These are phyloP conservation scores for Orbilia ellipsospora DNA, from an alignment of 2,329 filamentous ascomycete genomes.

Conservation along the genomic window DNA sequence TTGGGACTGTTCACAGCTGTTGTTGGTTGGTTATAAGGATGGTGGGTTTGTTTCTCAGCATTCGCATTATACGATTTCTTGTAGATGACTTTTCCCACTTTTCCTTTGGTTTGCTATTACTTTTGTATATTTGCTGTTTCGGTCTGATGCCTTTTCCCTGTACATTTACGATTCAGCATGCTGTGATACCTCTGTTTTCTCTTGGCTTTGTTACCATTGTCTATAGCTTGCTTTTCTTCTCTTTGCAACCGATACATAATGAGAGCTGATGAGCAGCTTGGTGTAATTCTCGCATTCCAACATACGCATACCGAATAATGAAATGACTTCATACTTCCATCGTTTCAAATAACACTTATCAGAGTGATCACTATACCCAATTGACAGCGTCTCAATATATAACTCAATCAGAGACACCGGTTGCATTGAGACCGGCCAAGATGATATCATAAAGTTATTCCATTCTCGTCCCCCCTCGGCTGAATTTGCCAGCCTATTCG, in stretches of 20 bases:
- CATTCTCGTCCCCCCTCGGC: conserved; percentile 17
- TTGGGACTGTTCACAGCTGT: conserved; percentile 37
- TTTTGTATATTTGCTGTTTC: conserved; percentile 12
- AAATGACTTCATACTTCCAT: neutral
- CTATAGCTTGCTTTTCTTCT: conserved; percentile 2
- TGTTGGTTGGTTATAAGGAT: conserved; percentile 42
- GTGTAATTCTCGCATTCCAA: conserved; percentile 13
- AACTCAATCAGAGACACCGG: neutral
- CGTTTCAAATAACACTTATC: no score
- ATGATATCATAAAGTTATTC: neutral
- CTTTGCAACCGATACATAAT: conserved; percentile 15
- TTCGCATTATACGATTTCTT: neutral
- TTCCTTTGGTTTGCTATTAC: conserved; percentile 6
- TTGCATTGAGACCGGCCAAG: neutral
- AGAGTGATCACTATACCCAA: no score
- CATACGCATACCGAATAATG: neutral
- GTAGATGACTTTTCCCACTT: conserved; percentile 5
- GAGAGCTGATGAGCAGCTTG: conserved; percentile 16
- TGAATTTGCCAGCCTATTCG: conserved; percentile 13
- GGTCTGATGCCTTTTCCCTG: no score
- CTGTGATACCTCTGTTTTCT: conserved; percentile 31
- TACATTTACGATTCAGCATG: conserved; percentile 39
- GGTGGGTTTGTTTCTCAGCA: neutral
- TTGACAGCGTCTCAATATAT: no score
- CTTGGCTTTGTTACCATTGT: neutral